Conservation (phyloP, 2,329 filamentous ascomycete genomes). For the Claviceps spartinae region DNA sequence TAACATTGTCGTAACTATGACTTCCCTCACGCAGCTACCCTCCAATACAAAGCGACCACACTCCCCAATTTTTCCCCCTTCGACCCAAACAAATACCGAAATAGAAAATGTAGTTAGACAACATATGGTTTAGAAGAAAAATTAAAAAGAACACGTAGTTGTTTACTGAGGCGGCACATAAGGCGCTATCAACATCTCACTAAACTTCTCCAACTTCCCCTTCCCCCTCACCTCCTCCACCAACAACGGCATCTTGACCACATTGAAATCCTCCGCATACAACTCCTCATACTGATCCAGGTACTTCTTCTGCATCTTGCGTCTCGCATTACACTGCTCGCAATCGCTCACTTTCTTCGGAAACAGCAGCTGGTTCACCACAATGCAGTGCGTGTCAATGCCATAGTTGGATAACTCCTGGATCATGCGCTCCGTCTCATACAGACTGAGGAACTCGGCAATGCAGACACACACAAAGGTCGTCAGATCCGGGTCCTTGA, state of each 20-base stretch:
- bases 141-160: not conserved
- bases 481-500: conserved; percentile 90
- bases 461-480: conserved; percentile 99
- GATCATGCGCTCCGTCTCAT: conserved; percentile 99
- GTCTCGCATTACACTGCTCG: conserved; percentile 85
- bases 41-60: too few relatives aligned
- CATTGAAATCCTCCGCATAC: conserved; percentile 91
- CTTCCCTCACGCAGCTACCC: too few relatives aligned
- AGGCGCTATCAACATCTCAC: conserved; percentile 67
- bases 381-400: conserved; percentile 94
- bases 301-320: conserved; percentile 99
- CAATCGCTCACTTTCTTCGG: conserved; percentile 74
- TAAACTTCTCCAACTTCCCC: conserved; percentile 84
- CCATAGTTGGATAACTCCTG: conserved; percentile 87
- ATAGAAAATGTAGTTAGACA: too few relatives aligned
- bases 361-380: conserved; percentile 95
- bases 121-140: not conserved
- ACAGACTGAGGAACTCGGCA: conserved; percentile 88
- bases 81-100: too few relatives aligned
- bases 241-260: conserved; percentile 93
- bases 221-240: conserved; percentile 94
- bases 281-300: conserved; percentile 96
- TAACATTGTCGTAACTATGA: too few relatives aligned
- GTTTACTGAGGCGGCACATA: conserved; percentile 49
- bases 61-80: too few relatives aligned